Conservation (phyloP, 2,329 filamentous ascomycete species). For the Alternaria postmessia region DNA sequence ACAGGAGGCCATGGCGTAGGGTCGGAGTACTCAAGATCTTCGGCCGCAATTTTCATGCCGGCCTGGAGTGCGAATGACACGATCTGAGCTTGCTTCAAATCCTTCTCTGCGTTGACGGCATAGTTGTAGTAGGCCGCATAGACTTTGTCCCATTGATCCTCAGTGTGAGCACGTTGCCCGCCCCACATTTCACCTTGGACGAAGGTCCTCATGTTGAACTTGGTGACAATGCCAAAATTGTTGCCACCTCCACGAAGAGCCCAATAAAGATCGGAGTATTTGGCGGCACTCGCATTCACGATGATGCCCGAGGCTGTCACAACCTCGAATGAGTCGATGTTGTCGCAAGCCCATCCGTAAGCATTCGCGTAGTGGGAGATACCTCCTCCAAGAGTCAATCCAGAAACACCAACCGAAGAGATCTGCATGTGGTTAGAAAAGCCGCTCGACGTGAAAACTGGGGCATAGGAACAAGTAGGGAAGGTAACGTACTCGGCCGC, state of each 20-base stretch:
- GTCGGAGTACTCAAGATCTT: constrained; percentile 37
- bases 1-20: constrained; percentile 33
- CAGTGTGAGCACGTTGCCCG: constrained; percentile 24
- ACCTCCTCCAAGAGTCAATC: constrained; percentile 33
- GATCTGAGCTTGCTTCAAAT: constrained; percentile 29
- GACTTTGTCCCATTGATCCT: constrained; percentile 28
- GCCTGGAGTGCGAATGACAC: constrained; percentile 30
- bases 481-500: constrained; percentile 35
- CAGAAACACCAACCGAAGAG: constrained; percentile 23
- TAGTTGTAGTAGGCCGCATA: constrained; percentile 28
- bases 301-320: constrained; percentile 30
- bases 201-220: constrained; percentile 33
- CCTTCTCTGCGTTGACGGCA: constrained; percentile 23
- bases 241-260: constrained; percentile 48
- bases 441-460: no score
- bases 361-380: constrained; percentile 36
- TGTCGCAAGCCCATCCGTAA: constrained; percentile 41
- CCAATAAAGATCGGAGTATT: constrained; percentile 51
- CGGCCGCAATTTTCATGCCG: constrained; percentile 25
- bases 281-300: constrained; percentile 21
- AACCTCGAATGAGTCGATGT: constrained; percentile 45
- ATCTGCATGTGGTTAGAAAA: constrained; percentile 17
- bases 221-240: constrained; percentile 48
- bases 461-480: background rate
- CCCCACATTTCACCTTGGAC: constrained; percentile 43